Conservation (phyloP, 2,329 filamentous ascomycete species). For the Calonectria fujianensis region DNA sequence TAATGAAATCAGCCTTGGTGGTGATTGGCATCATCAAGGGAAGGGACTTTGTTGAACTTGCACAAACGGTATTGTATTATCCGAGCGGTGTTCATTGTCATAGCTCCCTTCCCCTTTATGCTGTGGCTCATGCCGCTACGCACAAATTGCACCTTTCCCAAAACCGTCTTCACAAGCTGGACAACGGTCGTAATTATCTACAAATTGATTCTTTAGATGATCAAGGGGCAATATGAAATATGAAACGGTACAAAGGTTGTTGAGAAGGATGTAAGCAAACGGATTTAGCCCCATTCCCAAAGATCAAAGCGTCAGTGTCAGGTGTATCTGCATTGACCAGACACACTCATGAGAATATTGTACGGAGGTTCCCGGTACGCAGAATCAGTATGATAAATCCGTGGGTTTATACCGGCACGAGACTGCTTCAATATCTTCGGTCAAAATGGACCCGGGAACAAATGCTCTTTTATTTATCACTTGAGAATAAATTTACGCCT, state of each 20-base stretch:
- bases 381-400: not conserved
- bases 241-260: not conserved
- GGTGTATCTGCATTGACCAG: not conserved
- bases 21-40: not conserved
- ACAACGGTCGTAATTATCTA: conserved; percentile 35
- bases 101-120: conserved; percentile 34
- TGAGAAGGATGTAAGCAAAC: not conserved
- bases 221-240: conserved; percentile 32
- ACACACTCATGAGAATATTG: not conserved
- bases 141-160: conserved; percentile 34
- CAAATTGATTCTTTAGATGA: conserved; percentile 34
- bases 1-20: not conserved
- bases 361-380: not conserved
- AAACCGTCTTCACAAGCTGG: conserved; percentile 36
- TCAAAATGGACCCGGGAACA: not conserved
- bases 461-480: not conserved
- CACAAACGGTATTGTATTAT: conserved; percentile 33
- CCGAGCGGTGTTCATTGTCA: conserved; percentile 19
- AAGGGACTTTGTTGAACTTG: not conserved
- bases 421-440: not conserved
- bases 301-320: not conserved
- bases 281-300: not conserved
- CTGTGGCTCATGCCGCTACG: conserved; percentile 37
- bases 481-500: conserved; percentile 3
- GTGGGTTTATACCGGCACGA: not conserved